Evolutionary conservation across 306 rosid genomes (phyloP), one percentile per base, ranked within the genome.

Genomic region (Sindora glabra): DNA sequence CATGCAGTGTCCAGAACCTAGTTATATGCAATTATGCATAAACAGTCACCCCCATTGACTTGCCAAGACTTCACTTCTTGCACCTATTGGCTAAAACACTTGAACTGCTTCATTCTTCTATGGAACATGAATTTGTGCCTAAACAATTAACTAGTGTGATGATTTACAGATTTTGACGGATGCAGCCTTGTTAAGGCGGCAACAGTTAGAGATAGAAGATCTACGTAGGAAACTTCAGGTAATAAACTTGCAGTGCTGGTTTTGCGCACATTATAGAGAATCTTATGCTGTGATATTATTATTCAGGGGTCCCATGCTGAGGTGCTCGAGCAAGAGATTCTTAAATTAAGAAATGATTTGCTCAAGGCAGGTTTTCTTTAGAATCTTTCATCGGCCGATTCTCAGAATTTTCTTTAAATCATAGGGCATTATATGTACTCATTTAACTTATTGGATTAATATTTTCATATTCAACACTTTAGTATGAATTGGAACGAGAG

Each of bases 401-500:
- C n/a, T 57, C 21, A 22, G 64, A 44, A 34, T 25, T 41, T 21
- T 54, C 27, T 17, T 69, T 36, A 41, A 56, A 33, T 59, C 56
- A n/a, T 26, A 33, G 58, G 74, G 29, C 29, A 68, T 68, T 32
- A 22, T 14, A 30, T 47, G 16, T 30, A 32, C 48, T 21, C 62
- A 10, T 25, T 60, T 52, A 9, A 21, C 33, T 30, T 26, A 21
- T 32, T n/a, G 55, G 48, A 49, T 33, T 59, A 64, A 42, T 52
- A 44, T 63, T 46, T 56, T 65, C 62, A 77, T 64, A 49, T 63
- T 70, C 46, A 7, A 36, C 73, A 53, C 13, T 76, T 54, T 81
- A 91, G 99, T 86, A 76, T 73, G 94, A 92, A 73, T 73, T 81
- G 68, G 95, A 92, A 72, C 94, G 86, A 13, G 98, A 89, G 77